Conservation (phyloP, 2,329 filamentous ascomycete genomes). For the Xylaria multiplex region DNA sequence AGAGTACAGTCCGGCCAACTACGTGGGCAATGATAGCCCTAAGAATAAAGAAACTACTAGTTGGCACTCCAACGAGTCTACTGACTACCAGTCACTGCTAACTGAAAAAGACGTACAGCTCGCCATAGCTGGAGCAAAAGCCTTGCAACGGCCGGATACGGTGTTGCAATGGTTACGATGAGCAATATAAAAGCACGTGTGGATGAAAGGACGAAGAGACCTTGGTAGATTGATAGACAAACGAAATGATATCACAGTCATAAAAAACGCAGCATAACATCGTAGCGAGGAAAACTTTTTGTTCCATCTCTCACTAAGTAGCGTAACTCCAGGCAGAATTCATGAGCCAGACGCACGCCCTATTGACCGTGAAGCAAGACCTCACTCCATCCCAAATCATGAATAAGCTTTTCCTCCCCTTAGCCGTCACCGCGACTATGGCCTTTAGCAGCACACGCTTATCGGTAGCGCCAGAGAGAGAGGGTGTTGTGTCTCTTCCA, state of each 20-base stretch:
- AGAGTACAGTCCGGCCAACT: too few relatives aligned
- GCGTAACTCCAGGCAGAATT: slow-evolving; percentile 49
- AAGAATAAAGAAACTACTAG: not conserved
- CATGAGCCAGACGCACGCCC: slow-evolving; percentile 48
- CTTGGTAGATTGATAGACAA: slow-evolving; percentile 28
- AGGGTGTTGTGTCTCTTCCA: slow-evolving; percentile 99
- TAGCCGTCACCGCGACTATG: slow-evolving; percentile 35
- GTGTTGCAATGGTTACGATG: not conserved
- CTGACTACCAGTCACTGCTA: not conserved
- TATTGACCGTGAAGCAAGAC: slow-evolving; percentile 47
- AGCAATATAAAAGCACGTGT: slow-evolving; percentile 1
- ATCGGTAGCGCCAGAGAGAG: slow-evolving; percentile 98
- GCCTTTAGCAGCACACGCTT: slow-evolving; percentile 52
- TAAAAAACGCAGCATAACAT: slow-evolving; percentile 34
- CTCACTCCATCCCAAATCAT: slow-evolving; percentile 47
- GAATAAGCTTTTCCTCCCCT: slow-evolving; percentile 42
- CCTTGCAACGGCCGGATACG: too few relatives aligned
- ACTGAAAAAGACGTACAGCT: not conserved
- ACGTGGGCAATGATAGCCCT: not conserved
- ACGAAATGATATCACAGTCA: slow-evolving; percentile 37
- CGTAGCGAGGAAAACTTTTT: slow-evolving; percentile 43
- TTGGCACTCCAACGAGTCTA: not conserved
- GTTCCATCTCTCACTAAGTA: slow-evolving; percentile 49
- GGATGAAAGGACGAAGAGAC: slow-evolving; percentile 12
- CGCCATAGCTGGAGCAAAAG: too few relatives aligned